Percentiles rank a stretch among this genome's conserved stretches.
Evolutionary conservation across 495 filamentous ascomycete species (phyloP).

Genomic region (Lasiosphaeriaceae sp.): DNA sequence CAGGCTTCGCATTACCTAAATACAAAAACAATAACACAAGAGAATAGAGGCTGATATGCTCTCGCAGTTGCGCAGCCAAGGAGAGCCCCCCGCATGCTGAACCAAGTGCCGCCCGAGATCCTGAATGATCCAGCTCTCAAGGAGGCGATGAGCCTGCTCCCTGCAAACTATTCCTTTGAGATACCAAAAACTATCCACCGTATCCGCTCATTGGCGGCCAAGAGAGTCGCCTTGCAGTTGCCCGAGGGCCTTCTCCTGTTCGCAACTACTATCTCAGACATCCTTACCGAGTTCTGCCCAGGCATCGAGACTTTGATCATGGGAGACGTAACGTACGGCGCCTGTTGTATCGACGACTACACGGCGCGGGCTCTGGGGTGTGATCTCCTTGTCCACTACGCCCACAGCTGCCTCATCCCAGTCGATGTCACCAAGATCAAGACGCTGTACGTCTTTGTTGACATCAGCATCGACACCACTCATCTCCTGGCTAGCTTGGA

Average conservation of each 20-base stretch:
- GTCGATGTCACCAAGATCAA: conserved; percentile 93
- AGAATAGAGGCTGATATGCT: conserved; percentile 7
- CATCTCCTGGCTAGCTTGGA: conserved; percentile 86
- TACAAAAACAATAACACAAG: not conserved
- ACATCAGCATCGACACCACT: conserved; percentile 87
- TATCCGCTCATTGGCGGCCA: conserved; percentile 72
- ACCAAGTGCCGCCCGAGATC: conserved; percentile 86
- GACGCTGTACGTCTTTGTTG: conserved; percentile 96
- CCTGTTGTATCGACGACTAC: conserved; percentile 98
- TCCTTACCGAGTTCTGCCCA: conserved; percentile 89
- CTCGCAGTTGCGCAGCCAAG: conserved; percentile 53
- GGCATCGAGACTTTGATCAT: conserved; percentile 92
- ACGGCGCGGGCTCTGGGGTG: conserved; percentile 92
- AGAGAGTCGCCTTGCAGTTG: conserved; percentile 87
- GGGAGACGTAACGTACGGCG: conserved; percentile 98
- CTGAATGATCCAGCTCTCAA: conserved; percentile 83
- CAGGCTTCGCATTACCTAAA: not conserved
- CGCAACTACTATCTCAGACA: conserved; percentile 96
- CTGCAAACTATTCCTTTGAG: conserved; percentile 94
- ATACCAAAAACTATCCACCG: conserved; percentile 97
- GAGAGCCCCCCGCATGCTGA: conserved; percentile 69
- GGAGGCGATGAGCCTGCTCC: conserved; percentile 80
- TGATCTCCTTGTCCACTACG: conserved; percentile 94
- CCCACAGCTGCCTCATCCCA: conserved; percentile 92
- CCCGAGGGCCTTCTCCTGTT: conserved; percentile 94